phyloP scores from a whole-genome alignment of 225 moss, liverwort and hornwort species.

The Physcomitrium patens region DNA sequence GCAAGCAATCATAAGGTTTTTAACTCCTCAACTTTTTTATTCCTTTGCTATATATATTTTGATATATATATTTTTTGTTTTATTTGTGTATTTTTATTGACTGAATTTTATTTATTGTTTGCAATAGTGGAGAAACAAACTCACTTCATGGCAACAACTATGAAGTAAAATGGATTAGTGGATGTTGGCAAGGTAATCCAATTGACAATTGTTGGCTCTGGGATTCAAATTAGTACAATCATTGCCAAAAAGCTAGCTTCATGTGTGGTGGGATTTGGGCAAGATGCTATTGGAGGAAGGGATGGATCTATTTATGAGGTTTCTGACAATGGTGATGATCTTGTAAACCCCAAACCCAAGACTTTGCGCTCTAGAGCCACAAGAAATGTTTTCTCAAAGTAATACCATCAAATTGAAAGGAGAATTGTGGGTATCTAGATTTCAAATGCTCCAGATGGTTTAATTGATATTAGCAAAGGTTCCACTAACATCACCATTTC shows the following conservation, averaged over 20 bases:
- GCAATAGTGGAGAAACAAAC: constrained; percentile 6
- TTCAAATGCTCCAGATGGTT: constrained; percentile 43
- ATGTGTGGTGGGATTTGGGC: constrained; percentile 52
- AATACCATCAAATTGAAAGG: constrained; percentile 49
- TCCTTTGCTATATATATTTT: too few species aligned
- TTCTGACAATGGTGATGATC: constrained; percentile 43
- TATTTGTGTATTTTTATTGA: too few species aligned
- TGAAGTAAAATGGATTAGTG: constrained; percentile 32
- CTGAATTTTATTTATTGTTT: too few species aligned
- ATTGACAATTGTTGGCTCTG: constrained; percentile 59
- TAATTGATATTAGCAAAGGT: constrained; percentile 40
- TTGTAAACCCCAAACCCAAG: constrained; percentile 38
- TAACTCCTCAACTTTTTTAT: too few species aligned
- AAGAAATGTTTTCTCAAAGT: constrained; percentile 38
- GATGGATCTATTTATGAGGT: constrained; percentile 49
- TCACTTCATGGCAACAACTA: background rate
- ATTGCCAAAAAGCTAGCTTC: constrained; percentile 40
- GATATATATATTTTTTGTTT: too few species aligned
- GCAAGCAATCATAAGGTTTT: too few species aligned
- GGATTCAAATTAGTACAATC: constrained; percentile 40
- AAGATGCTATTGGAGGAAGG: constrained; percentile 50
- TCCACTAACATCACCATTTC: constrained; percentile 44
- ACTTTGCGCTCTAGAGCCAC: constrained; percentile 51
- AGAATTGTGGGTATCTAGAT: constrained; percentile 43
- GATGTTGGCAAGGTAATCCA: constrained; percentile 46